Percentiles rank a stretch among this genome's conserved stretches.
These are phyloP conservation scores for Saccharomycopsis sp. DNA, from an alignment of 805 yeast species.

Conservation along the genomic window DNA sequence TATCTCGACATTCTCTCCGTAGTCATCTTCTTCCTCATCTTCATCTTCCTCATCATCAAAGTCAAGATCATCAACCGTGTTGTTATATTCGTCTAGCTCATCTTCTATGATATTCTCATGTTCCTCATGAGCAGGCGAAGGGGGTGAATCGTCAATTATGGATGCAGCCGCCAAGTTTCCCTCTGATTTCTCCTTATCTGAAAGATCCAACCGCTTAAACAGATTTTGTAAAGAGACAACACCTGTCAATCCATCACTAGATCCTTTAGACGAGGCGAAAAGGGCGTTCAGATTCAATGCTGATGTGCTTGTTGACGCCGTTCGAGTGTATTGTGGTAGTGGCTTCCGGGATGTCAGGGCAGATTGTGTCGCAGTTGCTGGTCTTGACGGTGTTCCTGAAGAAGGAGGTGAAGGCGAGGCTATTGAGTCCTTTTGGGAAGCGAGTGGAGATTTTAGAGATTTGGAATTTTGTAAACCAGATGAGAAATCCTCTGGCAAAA, in stretches of 20 bases:
- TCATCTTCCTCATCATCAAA: conserved; percentile 27
- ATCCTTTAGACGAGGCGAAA: too few relatives aligned
- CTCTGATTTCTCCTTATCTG: too few relatives aligned
- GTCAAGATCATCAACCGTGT: conserved; percentile 22
- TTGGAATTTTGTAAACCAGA: background rate
- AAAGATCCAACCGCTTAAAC: too few relatives aligned
- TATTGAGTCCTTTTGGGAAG: background rate
- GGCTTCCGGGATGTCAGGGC: too few relatives aligned
- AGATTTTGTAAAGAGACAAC: too few relatives aligned
- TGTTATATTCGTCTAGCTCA: conserved; percentile 17
- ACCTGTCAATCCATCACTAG: too few relatives aligned
- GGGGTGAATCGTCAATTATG: background rate
- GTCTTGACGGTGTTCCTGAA: too few relatives aligned
- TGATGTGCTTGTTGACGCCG: too few relatives aligned
- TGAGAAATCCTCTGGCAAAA: background rate
- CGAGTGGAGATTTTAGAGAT: background rate
- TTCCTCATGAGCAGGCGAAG: background rate
- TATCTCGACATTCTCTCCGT: conserved; percentile 23
- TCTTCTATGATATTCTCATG: conserved; percentile 7
- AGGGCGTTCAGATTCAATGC: too few relatives aligned
- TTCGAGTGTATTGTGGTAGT: too few relatives aligned
- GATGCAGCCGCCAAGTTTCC: background rate
- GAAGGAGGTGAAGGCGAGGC: too few relatives aligned
- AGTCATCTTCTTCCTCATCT: conserved; percentile 24
- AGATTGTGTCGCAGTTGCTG: too few relatives aligned